Conservation (phyloP, 495 filamentous ascomycete genomes). For the Hypoxylon fragiforme region DNA sequence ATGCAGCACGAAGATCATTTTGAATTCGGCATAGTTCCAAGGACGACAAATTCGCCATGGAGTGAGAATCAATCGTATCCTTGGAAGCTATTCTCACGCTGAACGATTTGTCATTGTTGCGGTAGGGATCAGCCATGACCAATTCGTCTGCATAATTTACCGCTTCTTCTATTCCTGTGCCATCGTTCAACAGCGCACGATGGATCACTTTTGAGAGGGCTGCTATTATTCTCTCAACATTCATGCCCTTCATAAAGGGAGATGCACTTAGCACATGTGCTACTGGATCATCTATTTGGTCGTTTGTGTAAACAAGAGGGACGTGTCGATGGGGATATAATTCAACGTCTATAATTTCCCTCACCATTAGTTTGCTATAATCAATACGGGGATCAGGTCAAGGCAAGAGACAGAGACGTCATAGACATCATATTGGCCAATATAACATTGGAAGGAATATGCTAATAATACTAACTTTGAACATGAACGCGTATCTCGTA, state of each 20-base stretch:
- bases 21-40: slow-evolving; percentile 49
- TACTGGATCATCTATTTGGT: slow-evolving; percentile 36
- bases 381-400: background rate
- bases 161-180: slow-evolving; percentile 42
- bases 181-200: slow-evolving; percentile 27
- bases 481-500: slow-evolving; percentile 56
- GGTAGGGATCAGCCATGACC: slow-evolving; percentile 22
- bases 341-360: slow-evolving; percentile 33
- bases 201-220: slow-evolving; percentile 31
- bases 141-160: too few relatives aligned
- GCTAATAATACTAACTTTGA: slow-evolving; percentile 49
- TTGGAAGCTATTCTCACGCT: background rate
- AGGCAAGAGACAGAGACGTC: background rate
- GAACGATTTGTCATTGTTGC: background rate
- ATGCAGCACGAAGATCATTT: slow-evolving; percentile 63
- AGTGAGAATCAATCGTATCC: background rate
- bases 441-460: background rate
- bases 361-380: slow-evolving; percentile 2
- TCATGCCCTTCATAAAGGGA: slow-evolving; percentile 21
- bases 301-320: slow-evolving; percentile 42
- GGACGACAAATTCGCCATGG: background rate
- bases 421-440: background rate
- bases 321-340: slow-evolving; percentile 38
- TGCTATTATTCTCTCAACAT: slow-evolving; percentile 33
- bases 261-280: slow-evolving; percentile 33